Conservation (phyloP, 805 yeast genomes). For the Komagataella ulmi region DNA sequence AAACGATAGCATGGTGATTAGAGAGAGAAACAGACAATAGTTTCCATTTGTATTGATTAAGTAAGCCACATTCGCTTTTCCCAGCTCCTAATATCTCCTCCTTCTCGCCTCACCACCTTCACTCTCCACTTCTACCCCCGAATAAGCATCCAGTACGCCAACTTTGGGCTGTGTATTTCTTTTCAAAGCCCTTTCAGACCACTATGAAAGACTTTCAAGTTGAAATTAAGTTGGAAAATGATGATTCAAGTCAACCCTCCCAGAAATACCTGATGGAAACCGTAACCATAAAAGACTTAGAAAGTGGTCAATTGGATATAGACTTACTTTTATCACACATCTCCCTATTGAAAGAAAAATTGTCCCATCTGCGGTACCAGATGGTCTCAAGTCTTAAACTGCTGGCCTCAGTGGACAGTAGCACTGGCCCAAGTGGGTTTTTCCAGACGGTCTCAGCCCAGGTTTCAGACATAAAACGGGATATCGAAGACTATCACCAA, state of each 20-base stretch:
- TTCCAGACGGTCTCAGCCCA: conserved; percentile 22
- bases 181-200: neutral
- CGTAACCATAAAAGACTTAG: conserved; percentile 25
- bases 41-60: neutral
- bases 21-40: neutral
- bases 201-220: neutral
- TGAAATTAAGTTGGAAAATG: neutral
- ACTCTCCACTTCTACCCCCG: neutral
- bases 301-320: conserved; percentile 21
- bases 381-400: conserved; percentile 22
- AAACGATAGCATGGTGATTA: neutral
- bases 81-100: neutral
- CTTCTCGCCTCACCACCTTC: neutral
- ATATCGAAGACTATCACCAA: conserved; percentile 27
- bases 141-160: neutral
- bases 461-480: conserved; percentile 19
- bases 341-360: conserved; percentile 15
- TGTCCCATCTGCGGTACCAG: conserved; percentile 22
- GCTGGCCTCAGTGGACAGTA: conserved; percentile 27
- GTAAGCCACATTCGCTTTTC: neutral
- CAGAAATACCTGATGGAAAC: conserved; percentile 6
- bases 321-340: conserved; percentile 22
- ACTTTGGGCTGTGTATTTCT: neutral
- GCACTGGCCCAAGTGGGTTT: conserved; percentile 27
- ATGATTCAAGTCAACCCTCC: neutral